Conservation (phyloP, 2,329 filamentous ascomycete species). For the Aspergillus bombycis region DNA sequence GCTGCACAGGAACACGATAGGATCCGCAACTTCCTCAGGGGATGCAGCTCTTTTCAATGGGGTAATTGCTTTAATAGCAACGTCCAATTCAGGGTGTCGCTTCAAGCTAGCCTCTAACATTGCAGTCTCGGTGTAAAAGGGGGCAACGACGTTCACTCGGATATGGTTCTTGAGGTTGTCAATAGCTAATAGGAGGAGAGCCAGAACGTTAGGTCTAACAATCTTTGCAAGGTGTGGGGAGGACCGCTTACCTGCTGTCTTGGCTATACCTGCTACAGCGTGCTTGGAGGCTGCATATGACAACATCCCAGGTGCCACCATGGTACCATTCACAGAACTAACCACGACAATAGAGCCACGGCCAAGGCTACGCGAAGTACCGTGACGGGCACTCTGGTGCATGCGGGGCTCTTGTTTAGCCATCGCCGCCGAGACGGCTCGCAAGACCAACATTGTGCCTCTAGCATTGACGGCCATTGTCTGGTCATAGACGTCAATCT, state of each 20-base stretch:
- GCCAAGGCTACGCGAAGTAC: slow-evolving; percentile 4
- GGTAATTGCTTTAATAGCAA: not conserved
- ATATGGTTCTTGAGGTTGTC: slow-evolving; percentile 51
- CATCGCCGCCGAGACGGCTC: slow-evolving; percentile 5
- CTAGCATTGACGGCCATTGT: slow-evolving; percentile 1
- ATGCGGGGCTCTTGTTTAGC: slow-evolving; percentile 5
- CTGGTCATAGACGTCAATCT: slow-evolving; percentile 59
- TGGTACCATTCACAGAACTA: not conserved
- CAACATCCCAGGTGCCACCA: slow-evolving; percentile 34
- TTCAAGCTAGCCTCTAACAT: slow-evolving; percentile 6
- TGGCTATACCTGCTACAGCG: slow-evolving; percentile 60
- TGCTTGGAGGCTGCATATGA: slow-evolving; percentile 61
- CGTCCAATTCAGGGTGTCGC: not conserved
- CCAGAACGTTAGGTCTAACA: rapidly evolving
- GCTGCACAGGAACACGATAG: slow-evolving; percentile 5
- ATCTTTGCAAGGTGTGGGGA: not conserved
- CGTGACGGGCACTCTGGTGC: not conserved
- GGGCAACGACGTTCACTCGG: slow-evolving; percentile 32
- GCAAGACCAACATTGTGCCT: slow-evolving; percentile 9
- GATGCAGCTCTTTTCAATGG: slow-evolving; percentile 8
- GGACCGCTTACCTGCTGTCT: slow-evolving; percentile 44
- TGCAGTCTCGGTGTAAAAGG: slow-evolving; percentile 17
- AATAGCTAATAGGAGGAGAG: slow-evolving; percentile 36
- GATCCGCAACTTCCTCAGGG: slow-evolving; percentile 1
- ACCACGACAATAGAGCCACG: slow-evolving; percentile 42